Conservation (phyloP, 2,329 filamentous ascomycete genomes). For the Escovopsis sp. region DNA sequence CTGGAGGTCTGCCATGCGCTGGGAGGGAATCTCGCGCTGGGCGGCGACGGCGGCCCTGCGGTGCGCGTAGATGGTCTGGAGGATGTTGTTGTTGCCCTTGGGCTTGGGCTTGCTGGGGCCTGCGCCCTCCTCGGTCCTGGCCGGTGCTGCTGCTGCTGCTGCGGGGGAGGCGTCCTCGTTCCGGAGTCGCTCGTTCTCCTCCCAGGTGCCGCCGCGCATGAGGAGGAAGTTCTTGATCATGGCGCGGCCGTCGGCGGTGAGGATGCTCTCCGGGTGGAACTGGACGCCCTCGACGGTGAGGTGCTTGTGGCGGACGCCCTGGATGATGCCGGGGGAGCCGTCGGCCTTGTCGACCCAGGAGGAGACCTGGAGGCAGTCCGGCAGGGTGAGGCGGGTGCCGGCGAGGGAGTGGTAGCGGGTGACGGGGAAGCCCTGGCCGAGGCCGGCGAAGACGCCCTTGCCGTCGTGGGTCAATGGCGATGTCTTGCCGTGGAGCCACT, state of each 20-base stretch:
- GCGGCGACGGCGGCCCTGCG: slow-evolving; percentile 60
- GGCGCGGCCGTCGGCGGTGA: slow-evolving; percentile 72
- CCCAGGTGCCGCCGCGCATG: slow-evolving; percentile 85
- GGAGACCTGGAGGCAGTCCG: slow-evolving; percentile 72
- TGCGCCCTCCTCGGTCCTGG: slow-evolving; percentile 13
- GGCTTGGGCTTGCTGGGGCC: slow-evolving; percentile 27
- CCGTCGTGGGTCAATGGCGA: slow-evolving; percentile 78
- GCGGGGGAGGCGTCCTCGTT: too few species aligned
- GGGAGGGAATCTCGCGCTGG: slow-evolving; percentile 77
- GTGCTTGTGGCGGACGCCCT: slow-evolving; percentile 91
- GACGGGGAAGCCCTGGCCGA: slow-evolving; percentile 69
- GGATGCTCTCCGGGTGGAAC: slow-evolving; percentile 93
- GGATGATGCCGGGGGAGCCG: slow-evolving; percentile 74
- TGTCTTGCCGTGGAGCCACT: slow-evolving; percentile 95
- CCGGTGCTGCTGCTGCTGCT: slow-evolving; percentile 1
- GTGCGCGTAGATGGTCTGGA: slow-evolving; percentile 80
- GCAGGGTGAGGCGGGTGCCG: slow-evolving; percentile 76
- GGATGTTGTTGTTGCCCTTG: slow-evolving; percentile 60
- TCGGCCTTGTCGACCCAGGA: slow-evolving; percentile 75
- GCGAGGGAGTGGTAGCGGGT: slow-evolving; percentile 95
- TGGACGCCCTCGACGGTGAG: slow-evolving; percentile 90
- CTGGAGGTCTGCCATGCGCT: slow-evolving; percentile 69
- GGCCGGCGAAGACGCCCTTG: slow-evolving; percentile 79
- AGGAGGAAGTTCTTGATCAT: slow-evolving; percentile 90
- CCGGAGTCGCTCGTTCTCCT: slow-evolving; percentile 52